A percentile compares a stretch with the other conserved stretches of the same genome.
These are phyloP conservation scores for Colletotrichum horii DNA, from an alignment of 2,329 filamentous ascomycete species.

Conservation along the genomic window DNA sequence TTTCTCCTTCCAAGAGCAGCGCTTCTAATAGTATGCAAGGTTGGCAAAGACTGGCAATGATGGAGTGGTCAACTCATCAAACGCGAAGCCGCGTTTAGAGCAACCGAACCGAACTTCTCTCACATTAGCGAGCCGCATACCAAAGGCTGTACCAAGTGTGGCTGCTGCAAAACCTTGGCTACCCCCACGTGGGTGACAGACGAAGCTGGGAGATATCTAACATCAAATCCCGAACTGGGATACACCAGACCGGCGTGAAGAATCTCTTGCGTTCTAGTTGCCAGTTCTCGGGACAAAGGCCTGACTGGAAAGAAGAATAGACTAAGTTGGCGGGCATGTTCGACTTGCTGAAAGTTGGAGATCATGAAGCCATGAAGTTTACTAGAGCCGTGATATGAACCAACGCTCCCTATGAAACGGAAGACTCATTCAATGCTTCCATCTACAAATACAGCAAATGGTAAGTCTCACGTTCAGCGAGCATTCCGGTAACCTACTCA, in stretches of 20 bases:
- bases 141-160: not conserved
- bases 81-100: not conserved
- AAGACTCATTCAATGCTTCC: not conserved
- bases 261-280: not conserved
- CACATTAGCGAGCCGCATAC: not conserved
- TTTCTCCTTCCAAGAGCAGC: not conserved
- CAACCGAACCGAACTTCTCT: not conserved
- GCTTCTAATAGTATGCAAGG: not conserved
- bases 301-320: not conserved
- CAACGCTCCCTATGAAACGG: not conserved
- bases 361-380: not conserved
- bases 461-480: rapidly evolving
- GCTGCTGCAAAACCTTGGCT: not conserved
- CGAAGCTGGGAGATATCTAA: not conserved
- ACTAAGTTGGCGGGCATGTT: not conserved
- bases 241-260: not conserved
- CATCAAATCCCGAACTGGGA: not conserved
- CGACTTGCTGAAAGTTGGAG: not conserved
- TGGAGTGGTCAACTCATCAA: not conserved
- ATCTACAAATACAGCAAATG: not conserved
- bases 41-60: not conserved
- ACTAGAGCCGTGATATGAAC: not conserved
- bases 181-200: not conserved
- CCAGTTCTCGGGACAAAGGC: no score
- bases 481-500: not conserved